Percentiles rank a stretch among this genome's conserved stretches.
phyloP scores from a whole-genome alignment of 2,329 filamentous ascomycete species.

The Aureobasidium subglaciale region DNA sequence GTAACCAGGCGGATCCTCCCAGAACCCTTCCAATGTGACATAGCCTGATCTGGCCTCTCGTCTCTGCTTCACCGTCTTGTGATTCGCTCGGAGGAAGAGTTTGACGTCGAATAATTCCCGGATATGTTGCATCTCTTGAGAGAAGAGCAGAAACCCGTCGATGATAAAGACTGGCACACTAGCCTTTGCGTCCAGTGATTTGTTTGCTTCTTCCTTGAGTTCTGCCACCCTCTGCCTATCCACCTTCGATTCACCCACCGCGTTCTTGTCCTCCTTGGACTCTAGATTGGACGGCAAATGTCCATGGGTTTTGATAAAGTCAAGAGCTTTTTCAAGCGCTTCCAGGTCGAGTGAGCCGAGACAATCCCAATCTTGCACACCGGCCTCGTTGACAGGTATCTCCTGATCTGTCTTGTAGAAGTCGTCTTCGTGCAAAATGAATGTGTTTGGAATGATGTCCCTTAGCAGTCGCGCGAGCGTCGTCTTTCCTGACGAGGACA shows the following conservation, averaged over 20 bases:
- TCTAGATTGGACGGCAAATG: constrained; percentile 47
- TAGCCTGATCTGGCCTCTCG: constrained; percentile 67
- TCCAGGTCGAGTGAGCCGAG: constrained; percentile 67
- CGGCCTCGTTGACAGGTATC: constrained; percentile 44
- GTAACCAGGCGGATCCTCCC: constrained; percentile 89
- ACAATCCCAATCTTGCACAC: constrained; percentile 87
- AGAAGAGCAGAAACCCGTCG: constrained; percentile 84
- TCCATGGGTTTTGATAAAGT: constrained; percentile 63
- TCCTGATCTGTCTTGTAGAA: constrained; percentile 80
- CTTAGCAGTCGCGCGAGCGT: constrained; percentile 80
- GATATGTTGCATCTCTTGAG: constrained; percentile 46
- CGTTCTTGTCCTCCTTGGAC: constrained; percentile 55
- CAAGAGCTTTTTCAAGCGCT: constrained; percentile 59
- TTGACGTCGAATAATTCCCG: constrained; percentile 62
- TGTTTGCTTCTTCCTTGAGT: constrained; percentile 23
- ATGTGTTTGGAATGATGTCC: constrained; percentile 64
- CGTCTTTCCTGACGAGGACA: constrained; percentile 90
- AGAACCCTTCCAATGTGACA: constrained; percentile 78
- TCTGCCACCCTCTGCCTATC: constrained; percentile 24
- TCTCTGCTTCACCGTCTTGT: constrained; percentile 55
- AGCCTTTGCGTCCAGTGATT: background rate
- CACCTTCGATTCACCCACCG: constrained; percentile 38
- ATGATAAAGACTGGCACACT: constrained; percentile 57
- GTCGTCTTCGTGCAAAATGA: constrained; percentile 91
- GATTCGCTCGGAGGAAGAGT: constrained; percentile 68